Percentiles rank a stretch among this genome's conserved stretches.
phyloP scores from a whole-genome alignment of 2,329 filamentous ascomycete species.

The Phyllosticta capitalensis region DNA sequence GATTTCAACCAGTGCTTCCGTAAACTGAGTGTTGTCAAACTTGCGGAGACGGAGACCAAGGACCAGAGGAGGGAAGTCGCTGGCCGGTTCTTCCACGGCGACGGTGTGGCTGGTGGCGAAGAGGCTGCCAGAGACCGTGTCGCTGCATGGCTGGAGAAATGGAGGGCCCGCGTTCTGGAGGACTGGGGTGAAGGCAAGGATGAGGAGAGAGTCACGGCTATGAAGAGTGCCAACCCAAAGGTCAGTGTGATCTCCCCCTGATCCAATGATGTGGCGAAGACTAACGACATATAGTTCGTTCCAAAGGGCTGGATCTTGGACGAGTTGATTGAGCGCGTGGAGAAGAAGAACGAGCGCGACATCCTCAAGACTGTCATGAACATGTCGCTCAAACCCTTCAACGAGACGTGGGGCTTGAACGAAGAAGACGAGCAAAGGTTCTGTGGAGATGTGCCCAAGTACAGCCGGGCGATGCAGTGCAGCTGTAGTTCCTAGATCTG shows the following conservation, averaged over 20 bases:
- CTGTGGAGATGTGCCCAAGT: slow-evolving; percentile 73
- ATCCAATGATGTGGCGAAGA: not conserved
- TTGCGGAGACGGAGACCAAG: slow-evolving; percentile 55
- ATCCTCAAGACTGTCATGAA: slow-evolving; percentile 71
- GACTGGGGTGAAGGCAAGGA: slow-evolving; percentile 61
- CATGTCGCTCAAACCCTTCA: slow-evolving; percentile 75
- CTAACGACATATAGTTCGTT: slow-evolving; percentile 49
- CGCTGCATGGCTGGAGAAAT: slow-evolving; percentile 71
- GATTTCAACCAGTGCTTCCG: slow-evolving; percentile 96
- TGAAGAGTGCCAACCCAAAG: slow-evolving; percentile 85
- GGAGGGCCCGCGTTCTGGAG: slow-evolving; percentile 60
- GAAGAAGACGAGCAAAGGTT: slow-evolving; percentile 70
- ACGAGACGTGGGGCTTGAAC: slow-evolving; percentile 63
- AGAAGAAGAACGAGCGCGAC: slow-evolving; percentile 71
- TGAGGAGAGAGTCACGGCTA: slow-evolving; percentile 54
- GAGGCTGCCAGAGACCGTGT: slow-evolving; percentile 57
- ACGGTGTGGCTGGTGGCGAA: slow-evolving; percentile 49
- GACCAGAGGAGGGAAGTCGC: slow-evolving; percentile 56
- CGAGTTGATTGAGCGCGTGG: slow-evolving; percentile 81
- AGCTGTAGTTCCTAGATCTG: slow-evolving; percentile 75
- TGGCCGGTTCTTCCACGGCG: slow-evolving; percentile 67
- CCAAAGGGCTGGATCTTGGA: slow-evolving; percentile 88
- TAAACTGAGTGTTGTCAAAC: slow-evolving; percentile 54
- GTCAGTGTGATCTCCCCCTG: slow-evolving; percentile 22
- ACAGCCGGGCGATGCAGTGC: slow-evolving; percentile 77